These are phyloP conservation scores for Coemansia sp. DNA, from an alignment of 371 early-diverging fungal species.

Conservation along the genomic window DNA sequence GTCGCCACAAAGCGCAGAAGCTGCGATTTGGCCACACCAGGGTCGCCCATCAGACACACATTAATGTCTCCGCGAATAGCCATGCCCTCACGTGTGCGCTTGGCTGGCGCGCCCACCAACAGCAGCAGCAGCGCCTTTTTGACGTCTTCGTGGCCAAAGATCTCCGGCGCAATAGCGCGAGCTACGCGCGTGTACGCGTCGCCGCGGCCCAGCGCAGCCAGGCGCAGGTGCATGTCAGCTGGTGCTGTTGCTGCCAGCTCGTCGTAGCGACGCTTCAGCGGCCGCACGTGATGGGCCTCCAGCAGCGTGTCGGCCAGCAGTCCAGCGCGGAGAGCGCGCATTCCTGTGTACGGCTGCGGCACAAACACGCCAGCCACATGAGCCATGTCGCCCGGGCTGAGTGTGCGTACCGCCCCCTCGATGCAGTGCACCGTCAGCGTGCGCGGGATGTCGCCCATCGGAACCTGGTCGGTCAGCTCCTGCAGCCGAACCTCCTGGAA, in stretches of 20 bases:
- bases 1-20: slow-evolving; percentile 92
- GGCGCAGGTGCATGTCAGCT: slow-evolving; percentile 59
- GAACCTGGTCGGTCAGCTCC: slow-evolving; percentile 97
- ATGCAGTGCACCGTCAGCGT: slow-evolving; percentile 95
- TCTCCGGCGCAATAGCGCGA: slow-evolving; percentile 91
- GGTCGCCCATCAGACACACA: slow-evolving; percentile 98
- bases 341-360: slow-evolving; percentile 70
- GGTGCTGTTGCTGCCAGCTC: slow-evolving; percentile 67
- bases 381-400: slow-evolving; percentile 97
- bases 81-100: slow-evolving; percentile 92
- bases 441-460: slow-evolving; percentile 98
- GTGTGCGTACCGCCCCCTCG: slow-evolving; percentile 95
- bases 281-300: slow-evolving; percentile 83
- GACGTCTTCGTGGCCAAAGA: slow-evolving; percentile 96
- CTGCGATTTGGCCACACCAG: slow-evolving; percentile 97
- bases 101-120: slow-evolving; percentile 97
- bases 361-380: slow-evolving; percentile 85
- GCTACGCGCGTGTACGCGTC: slow-evolving; percentile 73
- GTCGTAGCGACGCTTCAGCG: slow-evolving; percentile 85
- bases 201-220: slow-evolving; percentile 69
- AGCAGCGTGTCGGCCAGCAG: slow-evolving; percentile 63
- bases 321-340: slow-evolving; percentile 77
- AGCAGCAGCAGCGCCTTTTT: slow-evolving; percentile 97
- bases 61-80: slow-evolving; percentile 98
- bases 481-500: slow-evolving; percentile 99